Evolutionary conservation across 1,284 basidiomycete species (phyloP).

Genomic region (Fistulina hepatica): DNA sequence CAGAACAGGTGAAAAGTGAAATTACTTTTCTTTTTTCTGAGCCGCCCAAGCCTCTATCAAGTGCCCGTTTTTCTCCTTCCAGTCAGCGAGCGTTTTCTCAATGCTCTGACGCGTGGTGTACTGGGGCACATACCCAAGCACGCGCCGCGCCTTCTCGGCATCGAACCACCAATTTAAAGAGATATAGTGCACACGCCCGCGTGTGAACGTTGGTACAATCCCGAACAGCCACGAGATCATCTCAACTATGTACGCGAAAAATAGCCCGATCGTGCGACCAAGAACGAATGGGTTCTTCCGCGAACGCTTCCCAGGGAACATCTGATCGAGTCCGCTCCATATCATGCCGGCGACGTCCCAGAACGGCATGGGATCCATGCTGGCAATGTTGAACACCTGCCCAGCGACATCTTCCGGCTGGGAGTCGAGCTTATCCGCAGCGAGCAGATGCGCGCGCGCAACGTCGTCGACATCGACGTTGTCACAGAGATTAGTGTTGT

Average conservation of each 20-base stretch:
- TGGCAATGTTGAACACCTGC: conserved; percentile 18
- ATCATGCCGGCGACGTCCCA: conserved; percentile 14
- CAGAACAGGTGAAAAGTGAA: too few relatives aligned
- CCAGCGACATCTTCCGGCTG: conserved; percentile 14
- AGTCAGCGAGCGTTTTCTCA: too few relatives aligned
- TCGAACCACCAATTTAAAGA: conserved; percentile 81
- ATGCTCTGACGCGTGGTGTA: too few relatives aligned
- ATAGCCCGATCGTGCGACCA: conserved; percentile 55
- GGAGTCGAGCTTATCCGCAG: conserved; percentile 12
- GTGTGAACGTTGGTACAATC: conserved; percentile 84
- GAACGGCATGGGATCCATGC: conserved; percentile 14
- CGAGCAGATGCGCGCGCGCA: conserved; percentile 19
- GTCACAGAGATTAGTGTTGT: conserved; percentile 17
- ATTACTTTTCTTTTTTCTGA: too few relatives aligned
- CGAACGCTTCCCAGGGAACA: too few relatives aligned
- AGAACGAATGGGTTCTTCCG: conserved; percentile 46
- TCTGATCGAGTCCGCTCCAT: conserved; percentile 14
- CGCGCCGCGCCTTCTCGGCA: conserved; percentile 87
- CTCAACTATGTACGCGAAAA: conserved; percentile 65
- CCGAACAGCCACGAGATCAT: conserved; percentile 68
- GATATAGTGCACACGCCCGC: conserved; percentile 72
- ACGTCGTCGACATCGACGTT: conserved; percentile 18
- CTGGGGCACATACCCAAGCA: conserved; percentile 89
- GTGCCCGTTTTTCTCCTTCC: too few relatives aligned
- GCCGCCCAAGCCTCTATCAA: too few relatives aligned